Conservation (phyloP, 202 grass and related monocot genomes). For the Schoenoplectus tabernaemontani region DNA sequence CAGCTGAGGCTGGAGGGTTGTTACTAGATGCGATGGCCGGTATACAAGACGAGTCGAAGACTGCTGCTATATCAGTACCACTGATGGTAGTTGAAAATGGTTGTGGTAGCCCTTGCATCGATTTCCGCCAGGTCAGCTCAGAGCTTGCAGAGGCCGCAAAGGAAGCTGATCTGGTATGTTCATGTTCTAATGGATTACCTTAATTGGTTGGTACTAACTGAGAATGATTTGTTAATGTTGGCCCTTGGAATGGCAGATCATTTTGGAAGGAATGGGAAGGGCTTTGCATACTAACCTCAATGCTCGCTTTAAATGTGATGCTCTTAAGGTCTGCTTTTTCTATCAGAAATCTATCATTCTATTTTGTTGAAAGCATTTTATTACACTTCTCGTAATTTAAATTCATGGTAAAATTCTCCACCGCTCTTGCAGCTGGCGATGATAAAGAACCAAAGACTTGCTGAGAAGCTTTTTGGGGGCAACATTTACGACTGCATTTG, state of each 20-base stretch:
- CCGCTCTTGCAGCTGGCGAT: conserved; percentile 63
- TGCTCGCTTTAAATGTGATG: conserved; percentile 72
- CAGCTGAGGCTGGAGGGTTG: conserved; percentile 85
- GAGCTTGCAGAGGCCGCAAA: conserved; percentile 83
- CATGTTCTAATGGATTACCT: background rate
- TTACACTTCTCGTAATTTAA: background rate
- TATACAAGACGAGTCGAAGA: conserved; percentile 66
- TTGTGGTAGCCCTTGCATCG: conserved; percentile 81
- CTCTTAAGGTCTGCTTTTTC: conserved; percentile 63
- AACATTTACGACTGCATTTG: conserved; percentile 94
- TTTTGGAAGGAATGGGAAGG: conserved; percentile 94
- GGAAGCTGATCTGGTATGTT: conserved; percentile 76
- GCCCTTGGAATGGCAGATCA: conserved; percentile 40
- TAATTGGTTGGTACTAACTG: background rate
- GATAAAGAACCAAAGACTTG: conserved; percentile 96
- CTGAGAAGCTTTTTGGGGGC: conserved; percentile 83
- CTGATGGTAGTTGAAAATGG: conserved; percentile 93
- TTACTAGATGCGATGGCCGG: conserved; percentile 89
- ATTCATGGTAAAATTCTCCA: background rate
- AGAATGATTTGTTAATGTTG: background rate
- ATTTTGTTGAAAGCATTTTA: background rate
- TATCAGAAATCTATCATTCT: background rate
- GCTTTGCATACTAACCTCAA: conserved; percentile 90
- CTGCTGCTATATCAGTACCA: conserved; percentile 46
- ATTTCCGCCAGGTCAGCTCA: conserved; percentile 94